Evolutionary conservation across 2,329 filamentous ascomycete species (phyloP), one percentile per base, ranked within the genome.

Genomic region (Aspergillus aculeatinus): DNA sequence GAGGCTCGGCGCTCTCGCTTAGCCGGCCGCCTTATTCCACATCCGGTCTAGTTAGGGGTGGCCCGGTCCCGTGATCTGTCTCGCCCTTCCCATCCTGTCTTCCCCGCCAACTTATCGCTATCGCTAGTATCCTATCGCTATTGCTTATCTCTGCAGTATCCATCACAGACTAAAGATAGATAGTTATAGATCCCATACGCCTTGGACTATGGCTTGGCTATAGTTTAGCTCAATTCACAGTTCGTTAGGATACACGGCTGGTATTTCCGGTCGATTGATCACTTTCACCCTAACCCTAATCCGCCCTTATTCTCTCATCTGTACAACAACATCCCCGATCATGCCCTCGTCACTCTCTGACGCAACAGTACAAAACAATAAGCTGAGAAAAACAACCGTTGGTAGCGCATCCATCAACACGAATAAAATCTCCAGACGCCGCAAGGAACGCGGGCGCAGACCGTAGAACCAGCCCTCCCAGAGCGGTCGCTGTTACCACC

Each of bases 1-100:
- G 67, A 61, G 60, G 57, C 61, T 67, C 67, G 67, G 67, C 62
- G 39, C 61, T 52, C 67, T 75, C 72, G 73, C 72, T 75, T 75
- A 75, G 70, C 65, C 61, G 60, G 60, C 56, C 56, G 51, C 62
- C 66, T 58, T 69, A 66, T 58, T 25, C 67, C 60, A 5, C 1
- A 56, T 66, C 4, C 1, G 61, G 72, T 16, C 64, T 74, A 72
- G 69, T 65, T 70, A 68, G 68, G 71, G 68, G 68, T 66, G 63
- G 61, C 51, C 47, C 12, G 33, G 60, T 71, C 72, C 62, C 70
- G 71, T 74, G 72, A 72, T 66, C 52, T n/a, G n/a, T 11, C 59
- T 66, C 62, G 66, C 69, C 70, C 64, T 65, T 59, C 29, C 52
- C 23, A 9, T 19, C 25, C n/a, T 12, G 27, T 35, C n/a, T 35